phyloP scores from a whole-genome alignment of 306 rosid species.

The Lathyrus tuberosus region DNA sequence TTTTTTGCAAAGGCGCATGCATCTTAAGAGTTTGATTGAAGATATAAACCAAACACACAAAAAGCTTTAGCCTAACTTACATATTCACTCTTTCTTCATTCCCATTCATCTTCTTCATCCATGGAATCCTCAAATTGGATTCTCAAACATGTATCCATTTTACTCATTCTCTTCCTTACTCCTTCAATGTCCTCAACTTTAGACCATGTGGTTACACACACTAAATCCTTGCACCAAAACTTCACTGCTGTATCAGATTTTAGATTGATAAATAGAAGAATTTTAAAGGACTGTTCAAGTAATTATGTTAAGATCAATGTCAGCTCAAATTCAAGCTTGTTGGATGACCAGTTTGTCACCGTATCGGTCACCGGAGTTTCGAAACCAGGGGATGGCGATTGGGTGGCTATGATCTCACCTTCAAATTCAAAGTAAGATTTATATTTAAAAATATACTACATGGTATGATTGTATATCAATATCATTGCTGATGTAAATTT shows the following conservation, averaged over 20 bases:
- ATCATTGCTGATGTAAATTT: background rate
- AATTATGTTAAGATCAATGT: conserved; percentile 44
- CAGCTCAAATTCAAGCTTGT: conserved; percentile 40
- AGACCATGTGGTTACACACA: background rate
- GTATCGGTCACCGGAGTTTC: conserved; percentile 63
- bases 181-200: background rate
- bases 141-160: background rate
- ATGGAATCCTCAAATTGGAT: background rate
- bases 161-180: background rate
- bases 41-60: too few relatives aligned
- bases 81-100: background rate
- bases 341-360: conserved; percentile 56
- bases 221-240: conserved; percentile 45
- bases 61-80: background rate
- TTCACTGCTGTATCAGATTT: conserved; percentile 73
- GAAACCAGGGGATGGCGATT: conserved; percentile 47
- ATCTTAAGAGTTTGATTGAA: too few relatives aligned
- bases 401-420: conserved; percentile 95
- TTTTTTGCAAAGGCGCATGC: too few relatives aligned
- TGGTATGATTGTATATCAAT: background rate
- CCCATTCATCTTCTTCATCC: background rate
- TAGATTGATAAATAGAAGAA: conserved; percentile 61
- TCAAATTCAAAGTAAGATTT: conserved; percentile 63
- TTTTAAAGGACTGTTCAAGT: conserved; percentile 46
- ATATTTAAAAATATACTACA: background rate